Conservation (phyloP, 2,329 filamentous ascomycete genomes). For the Aureobasidium zeae region DNA sequence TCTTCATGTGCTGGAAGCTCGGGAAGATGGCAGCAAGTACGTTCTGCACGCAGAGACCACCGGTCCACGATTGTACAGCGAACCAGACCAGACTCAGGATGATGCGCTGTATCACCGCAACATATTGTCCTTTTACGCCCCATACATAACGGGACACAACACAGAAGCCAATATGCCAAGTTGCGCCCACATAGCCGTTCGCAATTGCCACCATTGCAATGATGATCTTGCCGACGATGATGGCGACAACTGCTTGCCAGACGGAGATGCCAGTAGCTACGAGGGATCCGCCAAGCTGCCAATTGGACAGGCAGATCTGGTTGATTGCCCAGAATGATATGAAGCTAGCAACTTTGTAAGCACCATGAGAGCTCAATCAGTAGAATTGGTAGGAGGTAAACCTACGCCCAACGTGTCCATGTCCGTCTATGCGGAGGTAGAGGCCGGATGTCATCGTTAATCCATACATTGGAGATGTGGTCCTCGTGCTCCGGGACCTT, state of each 20-base stretch:
- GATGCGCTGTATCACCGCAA: conserved; percentile 44
- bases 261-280: conserved; percentile 33
- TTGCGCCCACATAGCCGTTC: conserved; percentile 42
- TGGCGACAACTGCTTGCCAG: conserved; percentile 35
- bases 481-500: conserved; percentile 21
- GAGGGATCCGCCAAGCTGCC: conserved; percentile 31
- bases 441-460: conserved; percentile 35
- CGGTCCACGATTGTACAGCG: conserved; percentile 49
- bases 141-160: conserved; percentile 46
- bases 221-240: conserved; percentile 39
- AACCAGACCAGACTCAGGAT: conserved; percentile 48
- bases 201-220: conserved; percentile 52
- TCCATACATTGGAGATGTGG: conserved; percentile 28
- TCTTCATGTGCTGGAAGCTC: conserved; percentile 44
- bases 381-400: too few relatives aligned
- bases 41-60: conserved; percentile 44
- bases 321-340: conserved; percentile 35
- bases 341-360: neutral
- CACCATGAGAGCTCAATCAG: too few relatives aligned
- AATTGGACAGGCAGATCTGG: conserved; percentile 30
- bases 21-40: conserved; percentile 50
- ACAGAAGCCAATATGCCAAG: conserved; percentile 46
- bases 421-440: conserved; percentile 32
- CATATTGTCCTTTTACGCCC: conserved; percentile 48
- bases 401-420: conserved; percentile 31